Evolutionary conservation across 192 early-diverging fungal genomes (phyloP).

Genomic region (Diversispora eburnea): DNA sequence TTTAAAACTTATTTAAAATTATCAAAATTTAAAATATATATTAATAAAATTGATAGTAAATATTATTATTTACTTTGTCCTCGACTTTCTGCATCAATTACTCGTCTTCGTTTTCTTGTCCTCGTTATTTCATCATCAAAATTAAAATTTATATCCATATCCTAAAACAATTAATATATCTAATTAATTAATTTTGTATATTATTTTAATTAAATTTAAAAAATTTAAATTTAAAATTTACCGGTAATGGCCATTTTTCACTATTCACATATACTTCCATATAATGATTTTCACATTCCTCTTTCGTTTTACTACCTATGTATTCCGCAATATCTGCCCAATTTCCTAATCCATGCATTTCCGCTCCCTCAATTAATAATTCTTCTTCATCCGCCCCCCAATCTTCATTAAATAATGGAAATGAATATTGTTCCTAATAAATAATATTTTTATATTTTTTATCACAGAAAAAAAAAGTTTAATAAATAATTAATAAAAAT

Average conservation of each 20-base stretch:
- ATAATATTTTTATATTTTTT: not conserved
- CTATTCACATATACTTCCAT: slow-evolving; percentile 74
- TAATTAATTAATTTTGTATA: slow-evolving; percentile 16
- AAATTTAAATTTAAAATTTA: slow-evolving; percentile 32
- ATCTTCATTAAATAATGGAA: slow-evolving; percentile 83
- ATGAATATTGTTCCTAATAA: slow-evolving; percentile 69
- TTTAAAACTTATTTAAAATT: too few species aligned
- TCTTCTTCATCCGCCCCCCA: slow-evolving; percentile 98
- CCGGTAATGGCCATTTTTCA: slow-evolving; percentile 79
- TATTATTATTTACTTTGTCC: slow-evolving; percentile 32
- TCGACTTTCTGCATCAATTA: slow-evolving; percentile 29
- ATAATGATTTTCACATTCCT: slow-evolving; percentile 91
- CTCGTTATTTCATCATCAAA: slow-evolving; percentile 43
- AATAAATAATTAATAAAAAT: too few species aligned
- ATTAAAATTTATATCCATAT: slow-evolving; percentile 70
- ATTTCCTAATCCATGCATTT: slow-evolving; percentile 93
- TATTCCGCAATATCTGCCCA: slow-evolving; percentile 94
- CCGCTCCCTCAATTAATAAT: slow-evolving; percentile 83
- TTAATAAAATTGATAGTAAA: too few species aligned
- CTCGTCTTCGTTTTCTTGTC: slow-evolving; percentile 38
- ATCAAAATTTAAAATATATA: too few species aligned
- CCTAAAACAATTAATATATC: slow-evolving; percentile 35
- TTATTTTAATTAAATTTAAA: not conserved
- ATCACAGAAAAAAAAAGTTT: too few species aligned
- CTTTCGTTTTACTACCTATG: slow-evolving; percentile 84